These are phyloP conservation scores for Hemileccinum rubropunctum DNA, from an alignment of 768 basidiomycete genomes.

Conservation along the genomic window DNA sequence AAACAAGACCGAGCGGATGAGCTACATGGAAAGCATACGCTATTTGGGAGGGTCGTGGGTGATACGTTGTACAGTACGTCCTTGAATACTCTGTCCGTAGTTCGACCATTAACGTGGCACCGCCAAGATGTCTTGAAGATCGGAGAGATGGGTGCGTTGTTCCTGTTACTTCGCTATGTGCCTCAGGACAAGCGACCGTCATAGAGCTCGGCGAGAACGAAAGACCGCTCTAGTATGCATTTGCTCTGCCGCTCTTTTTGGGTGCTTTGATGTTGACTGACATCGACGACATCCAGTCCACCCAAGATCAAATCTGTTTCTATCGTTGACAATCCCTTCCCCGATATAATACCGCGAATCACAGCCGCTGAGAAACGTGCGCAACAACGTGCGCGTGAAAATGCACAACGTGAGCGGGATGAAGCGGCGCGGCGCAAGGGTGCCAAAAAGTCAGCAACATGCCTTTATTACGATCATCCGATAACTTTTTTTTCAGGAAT, in stretches of 20 bases:
- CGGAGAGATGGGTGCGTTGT: conserved; percentile 72
- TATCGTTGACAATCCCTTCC: conserved; percentile 91
- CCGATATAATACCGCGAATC: conserved; percentile 93
- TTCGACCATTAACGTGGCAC: background rate
- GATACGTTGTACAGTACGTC: conserved; percentile 86
- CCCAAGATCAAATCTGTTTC: conserved; percentile 86
- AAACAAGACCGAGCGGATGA: conserved; percentile 82
- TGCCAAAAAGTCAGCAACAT: conserved; percentile 75
- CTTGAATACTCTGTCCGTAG: background rate
- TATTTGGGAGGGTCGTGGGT: conserved; percentile 88
- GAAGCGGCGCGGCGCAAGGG: conserved; percentile 67
- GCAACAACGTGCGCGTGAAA: conserved; percentile 79
- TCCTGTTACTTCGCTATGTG: background rate
- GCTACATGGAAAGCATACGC: conserved; percentile 89
- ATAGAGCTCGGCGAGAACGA: conserved; percentile 72
- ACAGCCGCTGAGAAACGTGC: conserved; percentile 88
- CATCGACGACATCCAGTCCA: conserved; percentile 49
- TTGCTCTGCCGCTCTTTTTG: background rate
- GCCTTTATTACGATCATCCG: background rate
- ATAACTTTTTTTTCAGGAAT: conserved; percentile 51
- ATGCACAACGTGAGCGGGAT: conserved; percentile 74
- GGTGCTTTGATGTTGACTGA: conserved; percentile 1
- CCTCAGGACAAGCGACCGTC: background rate
- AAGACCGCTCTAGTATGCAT: conserved; percentile 74
- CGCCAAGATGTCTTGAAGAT: conserved; percentile 84